Conservation (phyloP, 208 protist genomes). For the Crithidia brevicula region DNA sequence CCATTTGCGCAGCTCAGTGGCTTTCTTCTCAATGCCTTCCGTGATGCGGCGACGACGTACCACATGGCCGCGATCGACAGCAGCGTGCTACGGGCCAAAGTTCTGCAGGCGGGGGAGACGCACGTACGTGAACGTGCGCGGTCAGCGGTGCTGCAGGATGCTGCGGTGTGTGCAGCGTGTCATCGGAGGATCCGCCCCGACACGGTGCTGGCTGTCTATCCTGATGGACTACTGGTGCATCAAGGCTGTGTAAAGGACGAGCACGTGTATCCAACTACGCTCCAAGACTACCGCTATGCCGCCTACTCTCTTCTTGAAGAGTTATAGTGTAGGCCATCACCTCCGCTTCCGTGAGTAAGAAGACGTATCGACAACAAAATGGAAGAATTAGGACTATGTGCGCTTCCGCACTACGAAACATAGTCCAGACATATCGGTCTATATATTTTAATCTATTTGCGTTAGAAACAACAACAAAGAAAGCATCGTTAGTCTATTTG, state of each 20-base stretch:
- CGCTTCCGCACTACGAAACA: no score
- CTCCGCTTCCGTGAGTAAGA: not conserved
- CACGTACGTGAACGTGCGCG: constrained; percentile 27
- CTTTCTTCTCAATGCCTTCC: constrained; percentile 60
- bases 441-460: no score
- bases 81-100: constrained; percentile 35
- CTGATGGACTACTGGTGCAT: constrained; percentile 70
- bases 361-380: no score
- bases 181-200: constrained; percentile 56
- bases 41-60: constrained; percentile 34
- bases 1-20: constrained; percentile 38
- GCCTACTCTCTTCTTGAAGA: constrained; percentile 32
- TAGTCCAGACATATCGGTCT: no score
- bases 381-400: no score
- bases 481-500: no score
- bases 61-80: constrained; percentile 40
- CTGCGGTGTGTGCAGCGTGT: constrained; percentile 65
- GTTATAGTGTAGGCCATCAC: constrained; percentile 5
- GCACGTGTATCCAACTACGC: constrained; percentile 50
- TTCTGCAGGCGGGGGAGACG: constrained; percentile 27
- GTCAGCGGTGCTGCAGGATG: constrained; percentile 31
- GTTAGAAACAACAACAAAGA: no score
- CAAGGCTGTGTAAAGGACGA: constrained; percentile 61
- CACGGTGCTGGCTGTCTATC: constrained; percentile 65
- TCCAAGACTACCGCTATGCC: constrained; percentile 37